Evolutionary conservation across 306 rosid genomes (phyloP).

Genomic region (Rosa lucieae): DNA sequence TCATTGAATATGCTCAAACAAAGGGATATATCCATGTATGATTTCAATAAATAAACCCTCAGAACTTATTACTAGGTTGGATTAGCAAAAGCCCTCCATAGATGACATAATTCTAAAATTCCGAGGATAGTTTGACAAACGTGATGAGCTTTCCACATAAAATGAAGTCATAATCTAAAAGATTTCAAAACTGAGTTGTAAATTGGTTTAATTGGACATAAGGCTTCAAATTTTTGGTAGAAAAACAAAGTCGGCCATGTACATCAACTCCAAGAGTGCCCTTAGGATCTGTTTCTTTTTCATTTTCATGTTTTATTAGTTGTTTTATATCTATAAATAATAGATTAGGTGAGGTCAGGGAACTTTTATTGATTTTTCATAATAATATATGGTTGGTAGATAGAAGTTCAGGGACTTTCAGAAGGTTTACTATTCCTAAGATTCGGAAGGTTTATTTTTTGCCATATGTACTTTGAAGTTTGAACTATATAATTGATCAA

Average conservation of each 20-base stretch:
- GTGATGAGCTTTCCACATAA: neutral
- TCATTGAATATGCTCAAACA: slow-evolving; percentile 9
- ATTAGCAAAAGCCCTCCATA: neutral
- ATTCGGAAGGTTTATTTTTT: neutral
- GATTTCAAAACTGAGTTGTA: neutral
- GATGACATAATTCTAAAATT: neutral
- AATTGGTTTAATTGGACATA: neutral
- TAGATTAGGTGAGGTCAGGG: slow-evolving; percentile 17
- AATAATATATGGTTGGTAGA: neutral
- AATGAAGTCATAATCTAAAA: neutral
- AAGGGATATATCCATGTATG: neutral
- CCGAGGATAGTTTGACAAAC: neutral
- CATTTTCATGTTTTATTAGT: neutral
- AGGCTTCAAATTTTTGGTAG: neutral
- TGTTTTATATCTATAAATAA: neutral
- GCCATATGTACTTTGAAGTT: neutral
- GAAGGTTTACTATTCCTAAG: neutral
- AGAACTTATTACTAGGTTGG: neutral
- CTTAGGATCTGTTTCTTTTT: neutral
- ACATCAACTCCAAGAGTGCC: neutral
- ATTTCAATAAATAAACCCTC: neutral
- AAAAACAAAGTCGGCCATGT: neutral
- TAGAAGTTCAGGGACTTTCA: neutral
- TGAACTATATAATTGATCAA: slow-evolving; percentile 9
- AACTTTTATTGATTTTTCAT: neutral